Base-by-base conservation (phyloP, 495 filamentous ascomycete genomes). In the Aspergillus coremiiformis region DNA sequence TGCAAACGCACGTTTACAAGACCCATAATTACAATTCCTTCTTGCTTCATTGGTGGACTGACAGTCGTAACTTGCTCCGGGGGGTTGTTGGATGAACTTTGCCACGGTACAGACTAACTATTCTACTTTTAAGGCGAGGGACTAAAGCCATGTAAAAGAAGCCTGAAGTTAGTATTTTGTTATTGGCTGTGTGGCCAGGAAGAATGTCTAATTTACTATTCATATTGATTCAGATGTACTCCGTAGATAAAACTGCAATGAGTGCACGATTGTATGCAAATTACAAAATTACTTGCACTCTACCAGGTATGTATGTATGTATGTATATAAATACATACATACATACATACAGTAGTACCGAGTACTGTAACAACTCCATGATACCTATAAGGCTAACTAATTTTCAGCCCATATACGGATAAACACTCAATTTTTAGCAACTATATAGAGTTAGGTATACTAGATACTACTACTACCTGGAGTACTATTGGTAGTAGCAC, bases 11-110 rank as follows among this genome's bases (percentile, higher is more conserved):
- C 44, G 44, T 47, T 47, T 21, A 22, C 5, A 15, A 4, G 15
- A 47, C 44, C 27, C 27, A 32, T 33, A 20, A 20, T 3, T 21
- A 33, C n/a, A 33, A 0, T 47, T 47, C 44, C 15, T 27, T 29
- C 27, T 21, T 11, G 44, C 15, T 32, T 47, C 12, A 47, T 47
- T 47, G 29, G 26, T 33, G 29, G 29, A 21, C 19, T 47, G 44
- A 35, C 44, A 21, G 44, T 30, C 29, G 44, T 33, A 47, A 47
- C n/a, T n/a, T n/a, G n/a, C n/a, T n/a, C n/a, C n/a, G n/a, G n/a
- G 27, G 27, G 17, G 29, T 17, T 12, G 20, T 9, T 8, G 44
- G 17, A 12, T 32, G 27, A 21, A 45, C 3, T 41, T 41, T 41
- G 37, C 37, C 37, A 41, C 37, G 21, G 5, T 19, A 20, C 37